A percentile compares a stretch with the other conserved stretches of the same genome.
phyloP scores from a whole-genome alignment of 2,329 filamentous ascomycete genomes.

The Chlorencoelia australis region DNA sequence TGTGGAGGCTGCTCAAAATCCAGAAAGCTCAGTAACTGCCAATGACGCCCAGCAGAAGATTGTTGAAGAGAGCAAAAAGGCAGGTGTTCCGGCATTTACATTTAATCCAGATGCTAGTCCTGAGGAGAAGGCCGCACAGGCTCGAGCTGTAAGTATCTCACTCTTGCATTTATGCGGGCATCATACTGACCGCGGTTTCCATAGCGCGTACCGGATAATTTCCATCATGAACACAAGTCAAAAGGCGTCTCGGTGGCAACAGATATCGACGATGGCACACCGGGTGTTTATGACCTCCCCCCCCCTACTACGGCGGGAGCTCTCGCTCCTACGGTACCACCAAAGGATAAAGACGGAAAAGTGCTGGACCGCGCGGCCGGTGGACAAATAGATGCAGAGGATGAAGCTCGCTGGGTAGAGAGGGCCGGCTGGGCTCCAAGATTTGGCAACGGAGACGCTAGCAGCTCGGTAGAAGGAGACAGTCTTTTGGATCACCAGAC shows the following conservation, averaged over 20 bases:
- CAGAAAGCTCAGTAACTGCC: conserved; percentile 55
- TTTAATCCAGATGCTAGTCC: conserved; percentile 80
- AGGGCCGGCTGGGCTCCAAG: conserved; percentile 80
- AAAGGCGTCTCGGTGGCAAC: conserved; percentile 65
- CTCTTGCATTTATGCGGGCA: not conserved
- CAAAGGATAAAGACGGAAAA: conserved; percentile 38
- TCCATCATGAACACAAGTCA: conserved; percentile 49
- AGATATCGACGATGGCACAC: conserved; percentile 63
- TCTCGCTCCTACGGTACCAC: conserved; percentile 38
- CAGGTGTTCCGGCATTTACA: conserved; percentile 68
- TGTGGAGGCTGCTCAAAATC: conserved; percentile 65
- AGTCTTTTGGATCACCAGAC: conserved; percentile 81
- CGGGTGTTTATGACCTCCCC: conserved; percentile 67
- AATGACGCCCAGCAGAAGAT: conserved; percentile 65
- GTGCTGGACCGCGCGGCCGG: conserved; percentile 34
- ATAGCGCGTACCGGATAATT: conserved; percentile 54
- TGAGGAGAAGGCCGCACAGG: conserved; percentile 76
- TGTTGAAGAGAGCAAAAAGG: conserved; percentile 66
- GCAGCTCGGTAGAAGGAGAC: conserved; percentile 40
- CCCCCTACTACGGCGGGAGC: conserved; percentile 61
- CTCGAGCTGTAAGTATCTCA: conserved; percentile 53
- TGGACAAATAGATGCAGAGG: conserved; percentile 37
- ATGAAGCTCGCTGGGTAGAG: conserved; percentile 43
- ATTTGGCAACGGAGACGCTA: conserved; percentile 58
- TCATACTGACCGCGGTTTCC: conserved; percentile 6